phyloP scores from a whole-genome alignment of 352 stramenopile genomes.

The Elongisporangium senticosum region DNA sequence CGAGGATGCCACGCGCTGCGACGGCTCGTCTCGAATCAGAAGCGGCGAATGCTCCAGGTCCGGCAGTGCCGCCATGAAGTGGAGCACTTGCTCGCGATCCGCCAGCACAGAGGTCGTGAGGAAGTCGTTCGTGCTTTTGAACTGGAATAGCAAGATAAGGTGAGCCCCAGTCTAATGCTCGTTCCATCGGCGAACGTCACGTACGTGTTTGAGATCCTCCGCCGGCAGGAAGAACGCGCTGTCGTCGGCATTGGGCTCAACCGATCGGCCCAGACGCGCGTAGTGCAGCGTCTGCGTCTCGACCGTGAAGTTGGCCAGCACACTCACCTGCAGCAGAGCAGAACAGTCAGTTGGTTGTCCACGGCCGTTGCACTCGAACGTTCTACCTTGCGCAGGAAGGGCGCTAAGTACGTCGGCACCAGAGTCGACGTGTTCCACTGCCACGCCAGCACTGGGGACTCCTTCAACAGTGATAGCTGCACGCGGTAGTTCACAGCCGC shows the following conservation, averaged over 20 bases:
- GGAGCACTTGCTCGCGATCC: constrained; percentile 68
- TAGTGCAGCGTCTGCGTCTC: constrained; percentile 71
- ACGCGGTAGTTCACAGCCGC: constrained; percentile 57
- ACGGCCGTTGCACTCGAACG: not conserved
- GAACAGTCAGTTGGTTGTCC: not conserved
- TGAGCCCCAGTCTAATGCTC: not conserved
- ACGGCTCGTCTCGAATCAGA: constrained; percentile 29
- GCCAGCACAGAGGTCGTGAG: constrained; percentile 54
- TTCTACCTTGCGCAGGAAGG: constrained; percentile 44
- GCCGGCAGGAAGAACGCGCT: constrained; percentile 38
- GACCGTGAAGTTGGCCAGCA: constrained; percentile 62
- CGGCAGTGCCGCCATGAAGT: constrained; percentile 72
- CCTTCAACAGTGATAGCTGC: constrained; percentile 65
- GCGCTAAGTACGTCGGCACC: constrained; percentile 32
- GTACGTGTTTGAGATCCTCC: constrained; percentile 66
- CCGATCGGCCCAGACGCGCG: constrained; percentile 50
- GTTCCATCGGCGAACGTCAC: constrained; percentile 2
- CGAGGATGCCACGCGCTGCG: constrained; percentile 25
- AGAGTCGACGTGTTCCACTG: constrained; percentile 36
- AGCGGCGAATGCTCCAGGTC: constrained; percentile 40
- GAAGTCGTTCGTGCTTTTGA: constrained; percentile 77
- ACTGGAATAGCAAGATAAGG: constrained; percentile 24
- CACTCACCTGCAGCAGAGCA: constrained; percentile 13
- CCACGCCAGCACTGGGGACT: constrained; percentile 34
- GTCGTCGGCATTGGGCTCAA: constrained; percentile 24